These are phyloP conservation scores for Puccinia polysora DNA, from an alignment of 1,284 basidiomycete species.

Conservation along the genomic window DNA sequence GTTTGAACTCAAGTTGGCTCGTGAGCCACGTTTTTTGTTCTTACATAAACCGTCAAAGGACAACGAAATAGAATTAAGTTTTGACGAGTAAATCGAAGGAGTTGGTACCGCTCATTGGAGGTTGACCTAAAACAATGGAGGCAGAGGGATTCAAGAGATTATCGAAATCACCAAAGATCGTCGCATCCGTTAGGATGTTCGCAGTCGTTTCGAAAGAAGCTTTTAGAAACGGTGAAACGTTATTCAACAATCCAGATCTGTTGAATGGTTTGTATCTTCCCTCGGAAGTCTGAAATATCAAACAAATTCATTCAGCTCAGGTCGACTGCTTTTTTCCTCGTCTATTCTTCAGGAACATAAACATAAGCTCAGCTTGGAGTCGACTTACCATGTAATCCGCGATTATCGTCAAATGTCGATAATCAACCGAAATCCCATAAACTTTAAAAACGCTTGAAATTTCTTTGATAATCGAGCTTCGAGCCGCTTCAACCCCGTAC, in stretches of 20 bases:
- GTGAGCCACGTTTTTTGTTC: too few relatives aligned
- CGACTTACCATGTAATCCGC: slow-evolving; percentile 92
- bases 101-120: slow-evolving; percentile 77
- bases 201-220: slow-evolving; percentile 97
- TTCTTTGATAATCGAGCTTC: slow-evolving; percentile 60
- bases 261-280: slow-evolving; percentile 98
- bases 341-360: background rate
- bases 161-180: slow-evolving; percentile 89
- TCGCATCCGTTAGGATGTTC: slow-evolving; percentile 90
- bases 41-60: too few relatives aligned
- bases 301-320: background rate
- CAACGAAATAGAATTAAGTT: too few relatives aligned
- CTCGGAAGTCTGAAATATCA: slow-evolving; percentile 72
- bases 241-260: slow-evolving; percentile 83
- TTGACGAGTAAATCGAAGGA: slow-evolving; percentile 60
- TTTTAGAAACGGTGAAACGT: slow-evolving; percentile 88
- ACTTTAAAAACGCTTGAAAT: slow-evolving; percentile 90
- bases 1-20: too few relatives aligned
- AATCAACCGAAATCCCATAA: slow-evolving; percentile 94
- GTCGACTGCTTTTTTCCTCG: background rate
- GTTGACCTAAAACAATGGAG: slow-evolving; percentile 83
- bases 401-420: slow-evolving; percentile 89
- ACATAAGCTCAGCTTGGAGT: background rate
- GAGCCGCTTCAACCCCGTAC: slow-evolving; percentile 61
- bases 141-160: slow-evolving; percentile 81